phyloP scores from a whole-genome alignment of 306 rosid species.

The Senna siamea region DNA sequence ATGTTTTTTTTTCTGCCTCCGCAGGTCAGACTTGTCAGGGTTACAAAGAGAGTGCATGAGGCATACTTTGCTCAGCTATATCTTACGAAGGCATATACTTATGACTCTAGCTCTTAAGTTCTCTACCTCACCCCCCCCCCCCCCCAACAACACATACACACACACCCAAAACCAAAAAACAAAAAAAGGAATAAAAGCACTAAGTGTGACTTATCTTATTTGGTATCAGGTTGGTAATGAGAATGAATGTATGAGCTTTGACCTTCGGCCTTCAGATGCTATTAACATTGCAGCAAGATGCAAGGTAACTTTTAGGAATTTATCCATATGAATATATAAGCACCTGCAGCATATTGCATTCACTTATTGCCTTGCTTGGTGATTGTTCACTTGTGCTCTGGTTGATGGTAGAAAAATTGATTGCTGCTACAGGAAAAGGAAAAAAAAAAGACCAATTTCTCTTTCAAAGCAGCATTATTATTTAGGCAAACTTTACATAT shows the following conservation, averaged over 20 bases:
- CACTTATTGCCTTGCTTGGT: background rate
- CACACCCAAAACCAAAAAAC: background rate
- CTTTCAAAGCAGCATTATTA: background rate
- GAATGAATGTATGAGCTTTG: constrained; percentile 65
- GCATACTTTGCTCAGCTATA: constrained; percentile 85
- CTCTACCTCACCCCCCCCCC: background rate
- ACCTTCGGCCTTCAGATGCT: constrained; percentile 90
- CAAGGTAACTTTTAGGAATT: constrained; percentile 53
- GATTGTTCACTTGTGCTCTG: background rate
- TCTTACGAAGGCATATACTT: constrained; percentile 64
- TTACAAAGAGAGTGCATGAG: constrained; percentile 79
- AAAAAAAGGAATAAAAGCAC: background rate
- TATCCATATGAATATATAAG: background rate
- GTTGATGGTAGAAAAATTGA: constrained; percentile 1
- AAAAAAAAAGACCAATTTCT: background rate
- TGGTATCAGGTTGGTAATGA: constrained; percentile 66
- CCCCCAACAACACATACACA: too few relatives aligned
- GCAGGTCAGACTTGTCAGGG: constrained; percentile 78
- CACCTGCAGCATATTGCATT: background rate
- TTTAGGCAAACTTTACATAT: constrained; percentile 6
- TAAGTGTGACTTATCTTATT: background rate
- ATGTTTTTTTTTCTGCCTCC: constrained; percentile 21
- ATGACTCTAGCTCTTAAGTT: background rate
- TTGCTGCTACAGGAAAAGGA: background rate
- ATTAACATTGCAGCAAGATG: constrained; percentile 87